phyloP scores from a whole-genome alignment of 768 basidiomycete genomes.

The Kwoniella bestiolae region DNA sequence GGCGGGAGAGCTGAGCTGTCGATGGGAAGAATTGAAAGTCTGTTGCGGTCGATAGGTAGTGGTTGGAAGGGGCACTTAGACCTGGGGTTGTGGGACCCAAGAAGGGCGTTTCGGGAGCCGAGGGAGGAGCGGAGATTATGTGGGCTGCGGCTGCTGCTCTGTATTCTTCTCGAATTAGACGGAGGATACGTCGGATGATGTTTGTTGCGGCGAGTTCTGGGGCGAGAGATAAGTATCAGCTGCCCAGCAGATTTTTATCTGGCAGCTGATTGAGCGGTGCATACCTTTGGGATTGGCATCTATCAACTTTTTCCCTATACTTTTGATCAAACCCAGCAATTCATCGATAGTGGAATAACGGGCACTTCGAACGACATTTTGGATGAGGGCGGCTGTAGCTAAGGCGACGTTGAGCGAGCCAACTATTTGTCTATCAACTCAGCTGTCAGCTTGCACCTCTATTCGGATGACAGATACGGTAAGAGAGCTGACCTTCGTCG shows the following conservation, averaged over 20 bases:
- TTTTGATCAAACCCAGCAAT: constrained; percentile 75
- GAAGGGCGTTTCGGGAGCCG: constrained; percentile 49
- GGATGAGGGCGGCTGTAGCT: constrained; percentile 83
- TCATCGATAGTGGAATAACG: constrained; percentile 86
- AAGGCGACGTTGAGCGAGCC: constrained; percentile 87
- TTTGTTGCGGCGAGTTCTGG: constrained; percentile 94
- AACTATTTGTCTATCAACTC: constrained; percentile 61
- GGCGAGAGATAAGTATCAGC: not conserved
- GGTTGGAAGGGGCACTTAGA: constrained; percentile 45
- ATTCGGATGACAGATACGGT: not conserved
- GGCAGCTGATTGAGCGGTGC: constrained; percentile 25
- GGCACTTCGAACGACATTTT: constrained; percentile 85
- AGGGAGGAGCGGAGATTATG: constrained; percentile 42
- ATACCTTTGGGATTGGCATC: constrained; percentile 95
- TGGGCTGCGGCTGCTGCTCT: constrained; percentile 70
- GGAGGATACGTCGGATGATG: constrained; percentile 87
- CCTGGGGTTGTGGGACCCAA: constrained; percentile 53
- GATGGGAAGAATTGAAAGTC: constrained; percentile 30
- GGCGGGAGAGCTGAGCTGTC: constrained; percentile 22
- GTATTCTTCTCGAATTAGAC: constrained; percentile 94
- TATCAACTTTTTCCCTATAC: constrained; percentile 76
- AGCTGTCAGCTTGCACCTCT: not conserved
- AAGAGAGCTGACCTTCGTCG: constrained; percentile 35
- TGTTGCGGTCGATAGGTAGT: constrained; percentile 40
- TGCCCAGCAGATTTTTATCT: not conserved